Evolutionary conservation across 2,329 filamentous ascomycete species (phyloP).

Genomic region (Colletotrichum agaves): DNA sequence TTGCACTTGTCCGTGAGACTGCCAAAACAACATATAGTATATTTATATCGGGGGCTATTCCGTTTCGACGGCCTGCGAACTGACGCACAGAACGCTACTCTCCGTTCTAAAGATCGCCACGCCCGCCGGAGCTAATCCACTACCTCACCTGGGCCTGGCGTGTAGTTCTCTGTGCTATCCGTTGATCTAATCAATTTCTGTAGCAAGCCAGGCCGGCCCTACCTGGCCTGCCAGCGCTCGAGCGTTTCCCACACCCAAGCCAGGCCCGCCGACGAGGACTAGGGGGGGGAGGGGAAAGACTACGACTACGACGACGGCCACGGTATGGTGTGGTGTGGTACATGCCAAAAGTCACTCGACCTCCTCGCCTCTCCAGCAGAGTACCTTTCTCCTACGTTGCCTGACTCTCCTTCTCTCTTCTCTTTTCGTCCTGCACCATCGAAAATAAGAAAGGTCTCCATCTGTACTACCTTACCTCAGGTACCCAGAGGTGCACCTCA

Average conservation of each 20-base stretch:
- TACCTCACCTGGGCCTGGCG: constrained; percentile 10
- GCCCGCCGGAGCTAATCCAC: constrained; percentile 34
- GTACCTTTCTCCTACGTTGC: constrained; percentile 17
- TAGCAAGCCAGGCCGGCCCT: constrained; percentile 39
- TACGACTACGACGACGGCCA: constrained; percentile 14
- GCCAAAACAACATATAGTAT: constrained; percentile 26
- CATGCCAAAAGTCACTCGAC: constrained; percentile 40
- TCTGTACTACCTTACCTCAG: constrained; percentile 36
- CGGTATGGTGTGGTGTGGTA: constrained; percentile 15
- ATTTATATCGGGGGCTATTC: constrained; percentile 37
- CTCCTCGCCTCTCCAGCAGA: not conserved
- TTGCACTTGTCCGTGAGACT: not conserved
- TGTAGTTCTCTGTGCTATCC: constrained; percentile 38
- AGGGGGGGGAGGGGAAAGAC: not conserved
- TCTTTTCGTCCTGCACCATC: constrained; percentile 27
- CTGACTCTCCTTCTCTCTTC: constrained; percentile 39
- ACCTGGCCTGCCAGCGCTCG: constrained; percentile 39
- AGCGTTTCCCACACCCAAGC: constrained; percentile 35
- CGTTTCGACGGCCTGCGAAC: constrained; percentile 34
- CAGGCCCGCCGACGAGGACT: constrained; percentile 21
- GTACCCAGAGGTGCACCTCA: constrained; percentile 35
- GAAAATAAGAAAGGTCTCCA: constrained; percentile 37
- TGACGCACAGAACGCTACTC: constrained; percentile 36
- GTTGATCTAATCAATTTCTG: constrained; percentile 43
- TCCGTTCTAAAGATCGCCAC: constrained; percentile 38